Conservation (phyloP, 805 yeast genomes). For the Candida boleticola region DNA sequence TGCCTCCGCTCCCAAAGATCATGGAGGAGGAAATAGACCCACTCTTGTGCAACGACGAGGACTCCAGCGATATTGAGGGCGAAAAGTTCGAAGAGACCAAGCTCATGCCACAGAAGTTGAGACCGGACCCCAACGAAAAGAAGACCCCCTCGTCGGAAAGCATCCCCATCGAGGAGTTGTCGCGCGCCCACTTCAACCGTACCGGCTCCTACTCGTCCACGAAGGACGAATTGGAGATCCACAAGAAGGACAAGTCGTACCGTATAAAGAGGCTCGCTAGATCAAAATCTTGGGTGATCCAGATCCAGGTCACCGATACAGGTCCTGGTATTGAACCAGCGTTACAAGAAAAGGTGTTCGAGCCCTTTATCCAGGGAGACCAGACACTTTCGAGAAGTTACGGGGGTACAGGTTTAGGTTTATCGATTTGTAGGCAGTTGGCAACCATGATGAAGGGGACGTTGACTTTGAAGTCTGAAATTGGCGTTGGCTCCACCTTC, state of each 20-base stretch:
- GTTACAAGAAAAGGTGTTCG: constrained; percentile 81
- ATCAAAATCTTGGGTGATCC: constrained; percentile 54
- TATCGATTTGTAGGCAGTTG: constrained; percentile 83
- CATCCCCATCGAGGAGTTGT: not conserved
- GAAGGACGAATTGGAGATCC: not conserved
- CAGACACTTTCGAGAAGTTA: constrained; percentile 86
- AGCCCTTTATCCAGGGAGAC: constrained; percentile 97
- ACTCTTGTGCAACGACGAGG: not conserved
- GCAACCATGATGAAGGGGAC: constrained; percentile 91
- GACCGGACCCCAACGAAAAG: not conserved
- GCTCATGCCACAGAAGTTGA: not conserved
- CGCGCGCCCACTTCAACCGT: constrained; percentile 1
- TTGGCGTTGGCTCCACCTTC: constrained; percentile 84
- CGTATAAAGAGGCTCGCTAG: constrained; percentile 33
- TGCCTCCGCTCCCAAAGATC: constrained; percentile 1
- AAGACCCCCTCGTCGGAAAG: not conserved
- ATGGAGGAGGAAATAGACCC: not conserved
- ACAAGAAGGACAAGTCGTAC: constrained; percentile 24
- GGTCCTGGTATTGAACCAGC: constrained; percentile 93
- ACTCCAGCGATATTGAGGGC: not conserved
- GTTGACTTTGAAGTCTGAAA: constrained; percentile 64
- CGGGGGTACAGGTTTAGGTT: constrained; percentile 96
- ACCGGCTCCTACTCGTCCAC: not conserved
- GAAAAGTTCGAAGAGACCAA: not conserved
- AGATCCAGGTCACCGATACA: constrained; percentile 78